These are phyloP conservation scores for Phytophthora lateralis DNA, from an alignment of 352 stramenopile genomes.

Conservation along the genomic window DNA sequence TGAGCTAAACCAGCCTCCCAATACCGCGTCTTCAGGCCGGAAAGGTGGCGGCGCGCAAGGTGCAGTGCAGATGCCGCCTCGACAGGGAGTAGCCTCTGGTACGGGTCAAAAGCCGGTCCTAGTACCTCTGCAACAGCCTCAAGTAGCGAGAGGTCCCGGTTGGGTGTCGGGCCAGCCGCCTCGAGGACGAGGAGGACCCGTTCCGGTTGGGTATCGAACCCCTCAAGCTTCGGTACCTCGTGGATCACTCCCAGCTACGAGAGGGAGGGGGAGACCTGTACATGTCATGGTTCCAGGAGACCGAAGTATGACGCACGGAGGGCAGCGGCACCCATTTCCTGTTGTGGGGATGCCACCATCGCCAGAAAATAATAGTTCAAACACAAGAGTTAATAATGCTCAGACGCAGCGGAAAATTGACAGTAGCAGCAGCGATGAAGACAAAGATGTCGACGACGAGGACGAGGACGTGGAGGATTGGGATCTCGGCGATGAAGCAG, in stretches of 20 bases:
- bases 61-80: slow-evolving; percentile 7
- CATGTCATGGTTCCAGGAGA: slow-evolving; percentile 25
- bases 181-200: slow-evolving; percentile 31
- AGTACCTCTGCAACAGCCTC: slow-evolving; percentile 31
- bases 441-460: slow-evolving; percentile 24
- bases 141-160: slow-evolving; percentile 32
- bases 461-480: slow-evolving; percentile 53
- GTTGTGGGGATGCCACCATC: slow-evolving; percentile 7
- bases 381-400: not conserved
- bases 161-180: slow-evolving; percentile 23
- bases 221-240: slow-evolving; percentile 21
- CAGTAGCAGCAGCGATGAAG: slow-evolving; percentile 14
- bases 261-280: slow-evolving; percentile 26
- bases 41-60: slow-evolving; percentile 13
- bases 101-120: slow-evolving; percentile 8
- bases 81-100: slow-evolving; percentile 8
- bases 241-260: slow-evolving; percentile 14
- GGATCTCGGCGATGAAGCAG: slow-evolving; percentile 31
- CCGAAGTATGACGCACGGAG: slow-evolving; percentile 6
- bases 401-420: slow-evolving; percentile 10
- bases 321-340: slow-evolving; percentile 18
- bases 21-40: not conserved
- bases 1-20: slow-evolving; percentile 6
- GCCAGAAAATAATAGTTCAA: slow-evolving; percentile 1
- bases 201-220: slow-evolving; percentile 18